Conservation (phyloP, 139 green algal genomes). For the Zygnema cylindricum region DNA sequence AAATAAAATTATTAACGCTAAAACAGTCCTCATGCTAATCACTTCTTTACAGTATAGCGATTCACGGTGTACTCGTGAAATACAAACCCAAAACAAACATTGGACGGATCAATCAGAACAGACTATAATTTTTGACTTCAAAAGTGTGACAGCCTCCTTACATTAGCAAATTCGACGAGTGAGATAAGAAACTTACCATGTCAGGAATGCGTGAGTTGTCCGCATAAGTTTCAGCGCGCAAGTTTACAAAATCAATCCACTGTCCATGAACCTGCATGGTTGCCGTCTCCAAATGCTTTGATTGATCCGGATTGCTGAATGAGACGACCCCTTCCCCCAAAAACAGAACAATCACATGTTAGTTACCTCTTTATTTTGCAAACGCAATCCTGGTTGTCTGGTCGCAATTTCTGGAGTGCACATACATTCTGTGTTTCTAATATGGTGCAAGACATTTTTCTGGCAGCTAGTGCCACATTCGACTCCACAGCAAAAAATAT, state of each 20-base stretch:
- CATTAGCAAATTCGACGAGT: conserved; percentile 3
- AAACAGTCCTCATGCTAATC: too few species aligned
- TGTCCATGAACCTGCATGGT: conserved; percentile 74
- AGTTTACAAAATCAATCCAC: conserved; percentile 96
- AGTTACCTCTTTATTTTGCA: too few species aligned
- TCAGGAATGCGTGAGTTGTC: conserved; percentile 83
- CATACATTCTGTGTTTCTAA: too few species aligned
- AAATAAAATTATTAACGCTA: too few species aligned
- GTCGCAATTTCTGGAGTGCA: too few species aligned
- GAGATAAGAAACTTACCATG: conserved; percentile 72
- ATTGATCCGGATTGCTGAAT: conserved; percentile 93
- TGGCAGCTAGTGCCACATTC: too few species aligned
- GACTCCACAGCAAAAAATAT: too few species aligned
- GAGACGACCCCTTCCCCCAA: too few species aligned
- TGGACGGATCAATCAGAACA: background rate
- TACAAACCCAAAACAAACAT: background rate
- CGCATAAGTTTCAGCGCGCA: conserved; percentile 91
- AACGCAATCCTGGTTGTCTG: too few species aligned
- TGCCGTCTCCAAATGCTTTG: conserved; percentile 98
- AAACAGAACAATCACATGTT: too few species aligned
- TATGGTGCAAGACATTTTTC: too few species aligned
- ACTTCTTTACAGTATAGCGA: background rate
- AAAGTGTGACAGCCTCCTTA: too few species aligned
- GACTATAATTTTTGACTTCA: background rate
- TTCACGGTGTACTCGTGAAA: background rate